Evolutionary conservation across 768 basidiomycete genomes (phyloP), one percentile per base, ranked within the genome.

Genomic region (Suillus weaverae): DNA sequence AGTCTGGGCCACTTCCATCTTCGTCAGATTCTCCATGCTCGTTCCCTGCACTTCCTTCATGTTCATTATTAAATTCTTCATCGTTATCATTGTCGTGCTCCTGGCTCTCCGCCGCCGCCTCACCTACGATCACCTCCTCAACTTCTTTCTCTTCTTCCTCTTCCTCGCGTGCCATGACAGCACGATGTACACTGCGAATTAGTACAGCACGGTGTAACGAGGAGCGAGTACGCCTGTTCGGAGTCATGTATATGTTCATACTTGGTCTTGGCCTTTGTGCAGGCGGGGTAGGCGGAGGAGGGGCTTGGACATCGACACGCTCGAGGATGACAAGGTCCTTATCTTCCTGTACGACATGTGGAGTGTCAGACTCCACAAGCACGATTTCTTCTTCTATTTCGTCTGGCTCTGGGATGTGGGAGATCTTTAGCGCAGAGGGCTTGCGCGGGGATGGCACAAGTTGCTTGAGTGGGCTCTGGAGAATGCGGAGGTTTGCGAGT

Each of bases 281-380:
- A 41, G 22, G 55, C 43, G 70, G 68, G 38, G 64, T 51, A 60
- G 50, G 62, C 33, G 65, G 62, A 26, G 63, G 57, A 11, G 70
- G 70, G 33, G 67, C 71, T 10, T 64, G 68, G 0, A 72, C 71
- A 73, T 84, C 82, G n/a, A 90, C 83, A 61, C 88, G 85, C 71
- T 92, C 90, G 20, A 91, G 77, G 63, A 92, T 90, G 50, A 91
- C 83, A 41, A 91, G 84, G 64, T 90, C 90, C 60, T 79, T 81
- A 38, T 86, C 90, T 63, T 90, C 89, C 68, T 90, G 85, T 0
- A 90, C 83, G 8, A 91, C 89, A 18, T 84, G 83, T 4, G 89
- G 89, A 67, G 85, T 78, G 62, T 88, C 80, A 26, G 87, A 87
- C 39, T 90, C 85, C 0, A 89, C 89, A 4, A 91, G 80, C 1